Base-by-base conservation (phyloP, 352 stramenopile species). In the Pythium monospermum region DNA sequence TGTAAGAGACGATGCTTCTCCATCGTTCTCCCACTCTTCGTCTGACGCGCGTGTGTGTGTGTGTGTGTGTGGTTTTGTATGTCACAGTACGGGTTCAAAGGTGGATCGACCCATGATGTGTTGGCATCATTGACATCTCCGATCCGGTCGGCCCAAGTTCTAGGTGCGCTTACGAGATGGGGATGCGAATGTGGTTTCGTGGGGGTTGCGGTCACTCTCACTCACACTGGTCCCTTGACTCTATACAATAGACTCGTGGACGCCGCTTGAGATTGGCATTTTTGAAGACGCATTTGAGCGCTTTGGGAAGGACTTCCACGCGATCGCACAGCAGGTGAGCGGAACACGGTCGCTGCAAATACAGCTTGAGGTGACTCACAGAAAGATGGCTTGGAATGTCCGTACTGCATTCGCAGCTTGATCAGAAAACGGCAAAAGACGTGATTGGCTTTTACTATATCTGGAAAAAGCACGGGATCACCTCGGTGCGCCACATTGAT, bases 381-480 rank as follows among this genome's bases (percentile, higher is more conserved):
- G n/a, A n/a, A n/a, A n/a, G n/a, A n/a, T n/a, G n/a, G n/a, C n/a
- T n/a, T n/a, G n/a, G n/a, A n/a, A n/a, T n/a, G n/a, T n/a, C n/a
- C n/a, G n/a, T n/a, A n/a, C n/a, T n/a, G n/a, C n/a, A n/a, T n/a
- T n/a, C n/a, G n/a, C n/a, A n/a, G n/a, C n/a, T n/a, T n/a, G n/a
- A n/a, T n/a, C n/a, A 66, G 16, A 94, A 94, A 53, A 70, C 45
- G 1, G 64, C 76, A 7, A 76, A 77, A 25, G 72, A 93, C 41
- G 73, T 69, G 16, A 83, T 94, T 23, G 72, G 70, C 11, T 83
- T 92, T 25, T 94, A 93, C 45, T 94, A 94, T 49, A 68, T 91
- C 25, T 94, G 84, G 84, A 94, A 94, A 46, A 91, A 87, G 45
- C 75, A 87, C 27, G 76, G 76, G 4, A 12, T 56, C 12, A 23